A percentile compares a stretch with the other conserved stretches of the same genome.
Evolutionary conservation across 1,284 basidiomycete genomes (phyloP).

Genomic region (Boletus mariae): DNA sequence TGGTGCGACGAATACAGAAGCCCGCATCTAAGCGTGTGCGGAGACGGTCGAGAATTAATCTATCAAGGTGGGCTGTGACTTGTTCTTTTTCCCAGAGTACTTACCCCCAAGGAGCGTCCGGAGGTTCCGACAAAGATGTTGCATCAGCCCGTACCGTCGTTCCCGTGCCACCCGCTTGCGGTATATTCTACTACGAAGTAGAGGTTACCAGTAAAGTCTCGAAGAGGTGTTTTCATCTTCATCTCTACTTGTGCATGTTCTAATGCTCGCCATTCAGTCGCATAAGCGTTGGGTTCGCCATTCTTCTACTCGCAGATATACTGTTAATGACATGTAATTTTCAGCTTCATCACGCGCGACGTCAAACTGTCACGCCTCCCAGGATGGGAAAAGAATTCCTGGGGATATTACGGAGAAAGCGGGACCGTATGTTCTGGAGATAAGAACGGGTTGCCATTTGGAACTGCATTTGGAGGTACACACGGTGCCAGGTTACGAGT

Average conservation of each 20-base stretch:
- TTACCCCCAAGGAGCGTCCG: constrained; percentile 43
- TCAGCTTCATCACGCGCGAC: constrained; percentile 47
- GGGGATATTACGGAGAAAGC: constrained; percentile 94
- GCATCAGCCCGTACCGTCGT: constrained; percentile 73
- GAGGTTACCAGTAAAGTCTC: constrained; percentile 68
- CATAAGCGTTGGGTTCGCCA: constrained; percentile 72
- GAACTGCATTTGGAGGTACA: constrained; percentile 72
- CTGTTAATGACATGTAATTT: constrained; percentile 9
- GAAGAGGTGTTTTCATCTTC: constrained; percentile 55
- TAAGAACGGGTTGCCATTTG: constrained; percentile 70
- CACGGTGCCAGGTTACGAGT: constrained; percentile 9
- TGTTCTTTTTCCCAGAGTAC: constrained; percentile 3
- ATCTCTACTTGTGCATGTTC: constrained; percentile 10
- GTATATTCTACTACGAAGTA: constrained; percentile 90
- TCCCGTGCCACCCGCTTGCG: constrained; percentile 77
- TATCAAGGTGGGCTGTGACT: constrained; percentile 49
- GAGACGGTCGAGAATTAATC: constrained; percentile 67
- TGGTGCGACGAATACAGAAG: constrained; percentile 72
- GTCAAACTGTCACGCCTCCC: constrained; percentile 74
- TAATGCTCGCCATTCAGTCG: constrained; percentile 45
- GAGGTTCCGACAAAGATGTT: constrained; percentile 72
- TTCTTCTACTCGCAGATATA: constrained; percentile 3
- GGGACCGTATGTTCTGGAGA: constrained; percentile 76
- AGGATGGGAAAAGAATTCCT: constrained; percentile 87
- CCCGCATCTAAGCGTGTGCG: constrained; percentile 54